These are phyloP conservation scores for Salvia sclarea DNA, from an alignment of 305 asterid genomes.

Conservation along the genomic window DNA sequence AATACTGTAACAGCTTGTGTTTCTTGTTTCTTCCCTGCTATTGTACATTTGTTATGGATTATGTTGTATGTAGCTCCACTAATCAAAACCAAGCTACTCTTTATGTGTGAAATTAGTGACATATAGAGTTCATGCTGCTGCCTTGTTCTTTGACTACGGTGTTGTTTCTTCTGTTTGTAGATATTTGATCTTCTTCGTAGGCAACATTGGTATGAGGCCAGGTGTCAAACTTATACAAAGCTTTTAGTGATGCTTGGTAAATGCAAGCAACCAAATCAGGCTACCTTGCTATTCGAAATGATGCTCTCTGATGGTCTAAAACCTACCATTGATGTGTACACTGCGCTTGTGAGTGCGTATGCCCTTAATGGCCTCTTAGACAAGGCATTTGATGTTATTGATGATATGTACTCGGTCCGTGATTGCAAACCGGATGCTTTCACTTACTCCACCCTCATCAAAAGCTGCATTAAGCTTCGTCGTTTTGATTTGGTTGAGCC, in stretches of 20 bases:
- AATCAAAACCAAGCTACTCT: neutral
- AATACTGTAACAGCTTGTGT: neutral
- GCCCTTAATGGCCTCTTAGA: slow-evolving; percentile 68
- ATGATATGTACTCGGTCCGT: slow-evolving; percentile 60
- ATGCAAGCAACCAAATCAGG: slow-evolving; percentile 75
- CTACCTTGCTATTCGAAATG: slow-evolving; percentile 65
- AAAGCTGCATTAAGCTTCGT: slow-evolving; percentile 57
- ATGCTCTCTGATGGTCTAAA: slow-evolving; percentile 74
- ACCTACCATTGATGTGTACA: slow-evolving; percentile 71
- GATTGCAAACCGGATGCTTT: slow-evolving; percentile 79
- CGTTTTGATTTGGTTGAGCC: slow-evolving; percentile 54
- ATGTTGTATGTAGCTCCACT: neutral
- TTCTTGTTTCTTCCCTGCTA: too few relatives aligned
- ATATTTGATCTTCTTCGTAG: slow-evolving; percentile 80
- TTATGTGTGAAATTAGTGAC: slow-evolving; percentile 8
- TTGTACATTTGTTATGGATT: slow-evolving; percentile 17
- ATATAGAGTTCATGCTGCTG: slow-evolving; percentile 12
- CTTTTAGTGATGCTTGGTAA: slow-evolving; percentile 84
- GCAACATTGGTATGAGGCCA: slow-evolving; percentile 86
- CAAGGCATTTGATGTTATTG: slow-evolving; percentile 52
- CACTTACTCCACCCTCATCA: slow-evolving; percentile 75
- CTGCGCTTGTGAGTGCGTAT: slow-evolving; percentile 77
- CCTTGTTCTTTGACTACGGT: slow-evolving; percentile 14
- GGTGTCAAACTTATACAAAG: slow-evolving; percentile 71
- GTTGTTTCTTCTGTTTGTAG: slow-evolving; percentile 39